These are phyloP conservation scores for Capsicum pubescens DNA, from an alignment of 257 asterid genomes.

Conservation along the genomic window DNA sequence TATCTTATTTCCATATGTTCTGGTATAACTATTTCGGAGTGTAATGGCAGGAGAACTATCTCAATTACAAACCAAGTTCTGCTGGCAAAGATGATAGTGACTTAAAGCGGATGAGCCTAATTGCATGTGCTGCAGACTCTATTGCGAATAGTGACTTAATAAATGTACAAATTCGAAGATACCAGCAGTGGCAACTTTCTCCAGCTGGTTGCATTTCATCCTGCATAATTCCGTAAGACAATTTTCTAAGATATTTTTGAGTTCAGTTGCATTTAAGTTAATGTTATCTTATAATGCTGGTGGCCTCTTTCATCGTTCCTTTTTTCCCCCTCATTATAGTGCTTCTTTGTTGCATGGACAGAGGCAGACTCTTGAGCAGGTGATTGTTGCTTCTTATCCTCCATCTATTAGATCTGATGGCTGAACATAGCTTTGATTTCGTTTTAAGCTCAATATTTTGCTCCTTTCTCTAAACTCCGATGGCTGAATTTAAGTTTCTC, in stretches of 20 bases:
- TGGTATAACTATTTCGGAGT: background rate
- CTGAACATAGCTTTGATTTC: background rate
- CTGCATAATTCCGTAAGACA: constrained; percentile 78
- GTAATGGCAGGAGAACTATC: constrained; percentile 79
- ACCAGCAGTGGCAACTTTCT: constrained; percentile 97
- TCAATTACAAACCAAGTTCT: constrained; percentile 85
- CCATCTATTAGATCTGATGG: constrained; percentile 5
- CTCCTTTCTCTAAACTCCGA: constrained; percentile 3
- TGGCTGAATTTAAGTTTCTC: background rate
- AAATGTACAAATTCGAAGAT: constrained; percentile 91
- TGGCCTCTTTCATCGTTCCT: background rate
- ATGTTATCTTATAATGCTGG: constrained; percentile 29
- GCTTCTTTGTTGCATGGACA: constrained; percentile 92
- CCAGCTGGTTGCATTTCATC: constrained; percentile 80
- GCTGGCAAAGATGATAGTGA: constrained; percentile 79
- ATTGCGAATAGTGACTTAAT: constrained; percentile 96
- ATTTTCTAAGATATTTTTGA: background rate
- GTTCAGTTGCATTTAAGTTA: constrained; percentile 24
- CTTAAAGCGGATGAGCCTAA: constrained; percentile 69
- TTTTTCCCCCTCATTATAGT: constrained; percentile 44
- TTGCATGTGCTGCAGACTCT: constrained; percentile 94
- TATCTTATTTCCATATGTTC: constrained; percentile 1
- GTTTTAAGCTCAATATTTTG: background rate
- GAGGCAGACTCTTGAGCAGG: constrained; percentile 88
- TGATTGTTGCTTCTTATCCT: constrained; percentile 38